Base-by-base conservation (phyloP, 208 protist genomes). In the Wallacemonas collosoma region DNA sequence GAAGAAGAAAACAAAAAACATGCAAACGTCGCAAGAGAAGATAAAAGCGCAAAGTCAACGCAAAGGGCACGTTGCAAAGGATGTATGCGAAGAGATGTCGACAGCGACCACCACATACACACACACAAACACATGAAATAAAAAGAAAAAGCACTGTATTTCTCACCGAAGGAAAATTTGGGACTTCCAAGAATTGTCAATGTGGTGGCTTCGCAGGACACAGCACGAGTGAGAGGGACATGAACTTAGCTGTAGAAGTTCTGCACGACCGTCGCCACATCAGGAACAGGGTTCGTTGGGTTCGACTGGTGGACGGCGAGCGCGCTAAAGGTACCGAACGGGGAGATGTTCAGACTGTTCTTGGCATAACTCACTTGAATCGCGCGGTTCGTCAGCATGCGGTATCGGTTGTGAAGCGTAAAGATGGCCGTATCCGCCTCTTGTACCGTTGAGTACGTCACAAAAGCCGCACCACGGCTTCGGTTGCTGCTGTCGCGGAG, bases 281-380 rank as follows among this genome's bases (percentile, higher is more conserved):
- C 84, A 6, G 92, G 92, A 2, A 96, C 69, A 17, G 92, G 92
- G 69, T 96, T 96, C 35, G 87, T 91, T 15, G 89, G 88, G 72
- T 94, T 90, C 40, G 88, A 89, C 72, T 93, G 82, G 66, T 93
- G 88, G 14, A 96, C 89, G 55, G 83, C 82, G n/a, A 91, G 62
- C 14, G 92, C 92, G 58, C 79, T 91, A 63, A 82, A 84, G n/a
- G 84, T 81, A 36, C 92, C 92, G 44, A 93, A 96, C 9, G 78
- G 81, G 5, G 92, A 96, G 47, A 95, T 95, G 71, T 89, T 94
- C 3, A 87, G 81, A 54, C 88, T 94, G 77, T 91, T 92, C 76
- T 96, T 96, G 7, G 92, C 89, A 80, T 96, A 95, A 71, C 87
- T 94, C 36, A 96, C 92, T 62, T 96, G 92, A 66, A 96, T 93